Base-by-base conservation (phyloP, 2,329 filamentous ascomycete species). In the Xylaria sp. region DNA sequence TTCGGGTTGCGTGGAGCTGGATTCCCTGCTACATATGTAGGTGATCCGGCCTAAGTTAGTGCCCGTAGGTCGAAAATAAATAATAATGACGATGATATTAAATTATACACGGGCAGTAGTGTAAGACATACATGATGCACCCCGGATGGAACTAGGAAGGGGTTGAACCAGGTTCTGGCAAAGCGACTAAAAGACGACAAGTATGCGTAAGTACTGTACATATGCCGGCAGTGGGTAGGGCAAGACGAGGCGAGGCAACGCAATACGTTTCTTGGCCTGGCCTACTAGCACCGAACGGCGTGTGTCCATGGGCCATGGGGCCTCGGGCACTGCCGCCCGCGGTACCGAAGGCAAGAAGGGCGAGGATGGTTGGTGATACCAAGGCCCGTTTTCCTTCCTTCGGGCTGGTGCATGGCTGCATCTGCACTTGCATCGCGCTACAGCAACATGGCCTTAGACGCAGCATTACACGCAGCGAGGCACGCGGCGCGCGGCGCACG, bases 61-160 rank as follows among this genome's bases (percentile, higher is more conserved):
- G 62, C 44, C n/a, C 56, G 33, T 53, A 11, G 15, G 26, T 28
- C 28, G 33, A 51, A 38, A 58, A 38, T 40, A 57, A 58, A 54
- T 20, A 60, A 60, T 63, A 60, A 60, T 63, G 36, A 58, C 13
- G 33, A 31, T 53, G 17, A 33, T 44, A 51, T 36, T 60, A 54
- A 53, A 23, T 15, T 56, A 56, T 56, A 56, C 56, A 33, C n/a
- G 53, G n/a, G n/a, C 38, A 31, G 42, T 63, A 65, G 61, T 61
- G 66, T 64, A 57, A 68, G 61, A 65, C 58, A 70, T 66, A 70
- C 68, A 70, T 66, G 58, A 68, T 63, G 68, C 63, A 70, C 68
- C 68, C 68, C 62, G 57, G 68, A 70, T 63, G 60, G 20, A 58
- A 62, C 66, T 57, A 66, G 57, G 49, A 40, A 49, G 42, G 49